Base-by-base conservation (phyloP, 2,329 filamentous ascomycete species). In the Leptographium galeiforme region DNA sequence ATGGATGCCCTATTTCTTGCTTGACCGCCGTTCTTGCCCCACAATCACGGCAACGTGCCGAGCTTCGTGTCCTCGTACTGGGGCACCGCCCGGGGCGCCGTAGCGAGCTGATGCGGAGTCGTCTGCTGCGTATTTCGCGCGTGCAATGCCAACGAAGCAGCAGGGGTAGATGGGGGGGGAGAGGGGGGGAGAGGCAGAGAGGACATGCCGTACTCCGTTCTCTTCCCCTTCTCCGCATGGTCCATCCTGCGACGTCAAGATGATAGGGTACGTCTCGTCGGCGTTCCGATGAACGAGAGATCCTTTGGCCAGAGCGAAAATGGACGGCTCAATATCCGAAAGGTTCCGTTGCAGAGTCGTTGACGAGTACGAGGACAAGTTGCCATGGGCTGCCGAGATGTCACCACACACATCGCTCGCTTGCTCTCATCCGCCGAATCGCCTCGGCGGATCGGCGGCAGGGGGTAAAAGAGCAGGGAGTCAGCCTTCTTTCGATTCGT, bases 11-110 rank as follows among this genome's bases (percentile, higher is more conserved):
- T 25, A 25, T 41, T 10, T 41, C 7, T 41, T 43, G 19, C 13
- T 33, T 51, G 50, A 51, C 50, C 50, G 50, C 50, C 34, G 40
- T 51, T 51, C 50, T 16, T 13, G 41, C 32, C 50, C 50, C 50
- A 51, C 40, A 8, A 19, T 7, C 32, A 36, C 46, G n/a, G 32
- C 32, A 19, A 36, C 46, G 16, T 48, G 30, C 14, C 30, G 30
- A n/a, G 30, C 45, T n/a, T 47, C 30, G 13, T 34, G 19, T 36
- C 18, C 25, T 8, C 34, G 8, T 36, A 10, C 34, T 36, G 34
- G 34, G 8, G 8, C 34, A 10, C 3, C 12, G 34, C 34, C 8
- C 34, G 34, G 8, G 6, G 12, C 34, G 34, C 13, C 7, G 16
- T 41, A 43, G 19, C 43, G 43, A 45, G 43, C 19, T 45, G 43